phyloP scores from a whole-genome alignment of 306 rosid species.

The Biancaea sappan region DNA sequence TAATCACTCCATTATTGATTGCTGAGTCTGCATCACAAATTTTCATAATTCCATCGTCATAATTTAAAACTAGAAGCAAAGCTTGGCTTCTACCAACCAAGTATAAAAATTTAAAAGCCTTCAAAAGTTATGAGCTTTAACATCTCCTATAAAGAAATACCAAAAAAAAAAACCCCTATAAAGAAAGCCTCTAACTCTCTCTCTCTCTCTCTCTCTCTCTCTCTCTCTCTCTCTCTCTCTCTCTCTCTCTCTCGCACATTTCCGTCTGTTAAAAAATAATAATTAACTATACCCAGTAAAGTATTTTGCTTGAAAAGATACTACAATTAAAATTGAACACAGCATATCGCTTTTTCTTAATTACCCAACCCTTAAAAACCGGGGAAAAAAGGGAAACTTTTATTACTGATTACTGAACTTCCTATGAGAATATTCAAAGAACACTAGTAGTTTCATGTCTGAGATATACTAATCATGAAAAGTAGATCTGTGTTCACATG shows the following conservation, averaged over 20 bases:
- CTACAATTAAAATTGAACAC: background rate
- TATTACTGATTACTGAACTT: background rate
- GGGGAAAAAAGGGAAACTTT: background rate
- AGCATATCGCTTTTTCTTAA: background rate
- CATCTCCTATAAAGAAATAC: too few relatives aligned
- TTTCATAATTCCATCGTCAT: background rate
- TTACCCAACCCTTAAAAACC: background rate
- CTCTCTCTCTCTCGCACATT: background rate
- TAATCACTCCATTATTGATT: background rate
- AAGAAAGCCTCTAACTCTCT: background rate
- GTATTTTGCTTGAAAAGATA: background rate
- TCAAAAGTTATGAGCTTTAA: background rate
- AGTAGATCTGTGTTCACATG: conserved; percentile 1
- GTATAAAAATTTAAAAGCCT: background rate
- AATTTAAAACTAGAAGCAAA: background rate
- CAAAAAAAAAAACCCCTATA: too few relatives aligned
- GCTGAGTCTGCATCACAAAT: background rate
- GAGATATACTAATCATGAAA: background rate
- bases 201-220: background rate
- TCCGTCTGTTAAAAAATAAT: background rate
- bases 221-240: background rate
- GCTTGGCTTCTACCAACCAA: background rate
- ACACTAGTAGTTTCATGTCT: background rate
- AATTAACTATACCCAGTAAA: background rate
- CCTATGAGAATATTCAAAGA: conserved; percentile 27